Evolutionary conservation across 83 land plant genomes (phyloP).

Genomic region (Diphasiastrum complanatum): DNA sequence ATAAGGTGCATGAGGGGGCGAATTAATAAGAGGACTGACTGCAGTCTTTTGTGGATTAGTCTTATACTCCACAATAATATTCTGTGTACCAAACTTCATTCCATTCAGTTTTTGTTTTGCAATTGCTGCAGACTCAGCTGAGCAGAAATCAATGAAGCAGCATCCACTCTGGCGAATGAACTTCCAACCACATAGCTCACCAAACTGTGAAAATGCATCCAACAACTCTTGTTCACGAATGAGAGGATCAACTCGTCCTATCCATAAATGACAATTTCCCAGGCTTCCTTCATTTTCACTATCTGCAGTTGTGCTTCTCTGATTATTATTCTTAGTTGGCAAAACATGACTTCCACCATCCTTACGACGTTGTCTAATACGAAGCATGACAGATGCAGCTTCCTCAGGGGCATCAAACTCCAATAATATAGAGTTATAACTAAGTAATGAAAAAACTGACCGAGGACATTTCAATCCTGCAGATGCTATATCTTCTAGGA

Average conservation of each 20-base stretch:
- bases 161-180: constrained; percentile 36
- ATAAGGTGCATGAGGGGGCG: constrained; percentile 39
- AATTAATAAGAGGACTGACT: constrained; percentile 23
- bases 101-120: constrained; percentile 48
- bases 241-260: constrained; percentile 38
- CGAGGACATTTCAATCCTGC: constrained; percentile 49
- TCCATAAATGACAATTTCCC: constrained; percentile 44
- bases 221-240: constrained; percentile 44
- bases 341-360: constrained; percentile 29
- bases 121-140: constrained; percentile 44
- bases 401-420: constrained; percentile 85
- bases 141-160: constrained; percentile 47
- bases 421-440: constrained; percentile 64
- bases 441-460: constrained; percentile 47
- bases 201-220: constrained; percentile 42
- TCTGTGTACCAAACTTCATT: constrained; percentile 42
- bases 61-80: constrained; percentile 46
- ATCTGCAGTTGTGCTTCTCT: constrained; percentile 9
- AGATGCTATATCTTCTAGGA: constrained; percentile 48
- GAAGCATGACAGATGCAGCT: constrained; percentile 56
- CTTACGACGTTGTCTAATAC: constrained; percentile 56
- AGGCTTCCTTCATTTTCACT: constrained; percentile 8
- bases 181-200: constrained; percentile 53
- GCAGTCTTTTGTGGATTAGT: constrained; percentile 29
- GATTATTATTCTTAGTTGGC: constrained; percentile 4